phyloP scores from a whole-genome alignment of 257 asterid genomes.

The Solanum ossicruentum region DNA sequence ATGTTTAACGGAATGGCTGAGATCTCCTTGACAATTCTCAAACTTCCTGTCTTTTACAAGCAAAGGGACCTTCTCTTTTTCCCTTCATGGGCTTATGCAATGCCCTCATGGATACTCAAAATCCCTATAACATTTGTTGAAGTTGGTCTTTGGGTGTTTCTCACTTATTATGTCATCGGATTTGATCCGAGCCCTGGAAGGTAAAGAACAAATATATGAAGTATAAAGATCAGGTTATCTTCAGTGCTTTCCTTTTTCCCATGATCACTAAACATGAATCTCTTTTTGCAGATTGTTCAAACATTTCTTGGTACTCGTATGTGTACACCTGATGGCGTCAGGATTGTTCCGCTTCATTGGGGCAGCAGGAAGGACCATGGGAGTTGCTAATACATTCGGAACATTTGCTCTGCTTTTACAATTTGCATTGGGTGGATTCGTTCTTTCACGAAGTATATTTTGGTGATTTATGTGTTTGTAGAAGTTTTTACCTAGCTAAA shows the following conservation, averaged over 20 bases:
- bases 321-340: slow-evolving; percentile 28
- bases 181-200: slow-evolving; percentile 31
- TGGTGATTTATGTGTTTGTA: not conserved
- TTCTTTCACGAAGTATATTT: slow-evolving; percentile 38
- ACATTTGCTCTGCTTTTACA: slow-evolving; percentile 15
- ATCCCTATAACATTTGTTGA: slow-evolving; percentile 27
- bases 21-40: slow-evolving; percentile 17
- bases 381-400: slow-evolving; percentile 37
- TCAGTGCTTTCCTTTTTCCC: not conserved
- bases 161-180: slow-evolving; percentile 47
- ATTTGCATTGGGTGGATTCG: slow-evolving; percentile 30
- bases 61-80: slow-evolving; percentile 32
- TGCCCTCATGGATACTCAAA: slow-evolving; percentile 25
- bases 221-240: not conserved
- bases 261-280: not conserved
- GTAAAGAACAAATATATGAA: not conserved
- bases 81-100: slow-evolving; percentile 38
- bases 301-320: slow-evolving; percentile 28
- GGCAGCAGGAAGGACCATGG: slow-evolving; percentile 36
- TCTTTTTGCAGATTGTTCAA: slow-evolving; percentile 29
- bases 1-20: slow-evolving; percentile 34
- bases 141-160: slow-evolving; percentile 9
- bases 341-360: slow-evolving; percentile 38
- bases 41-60: slow-evolving; percentile 42
- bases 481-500: not conserved